Evolutionary conservation across 345 rosid species (phyloP), one percentile per base, ranked within the genome.

Genomic region (Corymbia maculata): DNA sequence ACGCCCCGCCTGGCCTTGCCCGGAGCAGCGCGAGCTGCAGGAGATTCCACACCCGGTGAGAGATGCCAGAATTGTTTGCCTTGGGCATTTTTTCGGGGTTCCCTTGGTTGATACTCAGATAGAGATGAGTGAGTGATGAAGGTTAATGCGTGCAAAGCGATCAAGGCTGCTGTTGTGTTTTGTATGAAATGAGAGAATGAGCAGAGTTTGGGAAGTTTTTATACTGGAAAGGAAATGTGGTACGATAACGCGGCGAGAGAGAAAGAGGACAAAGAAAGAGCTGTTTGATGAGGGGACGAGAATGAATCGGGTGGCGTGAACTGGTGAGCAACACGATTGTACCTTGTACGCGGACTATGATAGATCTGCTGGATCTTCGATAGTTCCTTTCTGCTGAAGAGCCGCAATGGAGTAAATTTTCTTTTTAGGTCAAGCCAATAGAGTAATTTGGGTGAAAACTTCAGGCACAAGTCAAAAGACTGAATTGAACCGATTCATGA

Each of bases 1-100:
- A 92, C 75, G 93, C 90, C 26, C 94, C 92, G 9, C 98, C 98
- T 92, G 93, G 95, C 92, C 97, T 93, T 30, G 94, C 92, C 98
- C 99, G 94, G 57, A 95, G 79, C 90, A 98, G 89, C 50, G 94
- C 95, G n/a, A 95, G 87, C 8, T 95, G 94, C 79, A 95, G 92
- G 21, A 95, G 53, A 82, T 88, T 92, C 98, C 97, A 95, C 4
- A 93, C 95, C 90, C 91, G 91, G 5, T 79, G 90, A 50, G 82
- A 85, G 24, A 90, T 90, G 36, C 53, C 88, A 15, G 42, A 36
- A 3, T 84, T n/a, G 14, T 6, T 84, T 51, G 75, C 75, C 36
- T 1, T 24, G 0, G 52, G 49, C 61, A 15, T 50, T 64, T n/a
- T 36, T 64, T 64, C 19, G 42, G 75, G 75, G 9, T 9, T n/a